Evolutionary conservation across 768 basidiomycete species (phyloP).

Genomic region (Hortiboletus campestris): DNA sequence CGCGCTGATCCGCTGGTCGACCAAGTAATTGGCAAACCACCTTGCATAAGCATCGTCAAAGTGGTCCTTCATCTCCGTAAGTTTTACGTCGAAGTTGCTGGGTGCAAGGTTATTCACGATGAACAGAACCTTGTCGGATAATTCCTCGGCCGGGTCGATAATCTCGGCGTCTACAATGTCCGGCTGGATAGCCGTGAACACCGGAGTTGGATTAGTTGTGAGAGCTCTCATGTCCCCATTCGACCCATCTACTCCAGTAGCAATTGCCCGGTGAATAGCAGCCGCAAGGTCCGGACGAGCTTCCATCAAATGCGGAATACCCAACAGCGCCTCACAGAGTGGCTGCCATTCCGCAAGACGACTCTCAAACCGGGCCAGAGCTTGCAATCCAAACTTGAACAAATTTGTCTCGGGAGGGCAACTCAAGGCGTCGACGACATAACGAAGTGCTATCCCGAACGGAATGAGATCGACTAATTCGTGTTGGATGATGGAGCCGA

Average conservation of each 20-base stretch:
- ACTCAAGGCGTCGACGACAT: conserved; percentile 90
- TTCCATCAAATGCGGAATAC: conserved; percentile 84
- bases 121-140: conserved; percentile 93
- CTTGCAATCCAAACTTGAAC: conserved; percentile 94
- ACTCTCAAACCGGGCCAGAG: conserved; percentile 82
- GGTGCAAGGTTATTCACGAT: conserved; percentile 98
- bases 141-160: conserved; percentile 74
- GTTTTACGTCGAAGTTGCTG: conserved; percentile 86
- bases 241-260: conserved; percentile 45
- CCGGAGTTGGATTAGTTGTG: conserved; percentile 44
- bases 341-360: conserved; percentile 91
- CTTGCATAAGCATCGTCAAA: conserved; percentile 82
- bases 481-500: conserved; percentile 93
- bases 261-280: conserved; percentile 67
- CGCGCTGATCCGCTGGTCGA: conserved; percentile 91
- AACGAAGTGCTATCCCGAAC: conserved; percentile 94
- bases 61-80: conserved; percentile 79
- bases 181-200: conserved; percentile 78
- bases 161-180: conserved; percentile 63
- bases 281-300: conserved; percentile 78
- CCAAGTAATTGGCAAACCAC: conserved; percentile 98
- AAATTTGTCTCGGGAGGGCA: conserved; percentile 89
- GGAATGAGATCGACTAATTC: conserved; percentile 92
- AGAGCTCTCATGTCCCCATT: conserved; percentile 40
- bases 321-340: conserved; percentile 82